Conservation (phyloP, 768 basidiomycete species). For the Lentinula aciculospora region DNA sequence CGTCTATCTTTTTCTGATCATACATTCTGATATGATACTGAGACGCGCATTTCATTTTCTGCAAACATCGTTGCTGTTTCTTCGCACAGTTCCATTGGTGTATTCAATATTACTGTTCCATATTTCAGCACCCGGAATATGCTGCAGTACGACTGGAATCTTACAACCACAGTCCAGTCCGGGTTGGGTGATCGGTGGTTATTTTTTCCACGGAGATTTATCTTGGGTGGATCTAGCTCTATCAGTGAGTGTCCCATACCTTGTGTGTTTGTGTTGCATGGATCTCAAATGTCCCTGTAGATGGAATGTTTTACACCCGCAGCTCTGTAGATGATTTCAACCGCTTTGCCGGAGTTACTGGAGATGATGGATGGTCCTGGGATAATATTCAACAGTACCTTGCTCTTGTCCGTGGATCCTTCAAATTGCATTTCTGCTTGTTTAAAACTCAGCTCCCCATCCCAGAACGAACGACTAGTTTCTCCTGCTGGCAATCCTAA, state of each 20-base stretch:
- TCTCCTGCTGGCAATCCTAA: slow-evolving; percentile 25
- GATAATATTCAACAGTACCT: slow-evolving; percentile 13
- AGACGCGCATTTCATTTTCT: too few relatives aligned
- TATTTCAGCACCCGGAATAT: background rate
- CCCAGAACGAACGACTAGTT: slow-evolving; percentile 22
- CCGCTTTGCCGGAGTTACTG: slow-evolving; percentile 12
- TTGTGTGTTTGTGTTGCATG: background rate
- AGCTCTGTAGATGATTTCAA: slow-evolving; percentile 17
- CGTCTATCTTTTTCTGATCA: background rate
- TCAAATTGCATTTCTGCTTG: background rate
- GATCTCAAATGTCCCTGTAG: slow-evolving; percentile 1
- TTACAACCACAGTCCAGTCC: slow-evolving; percentile 15
- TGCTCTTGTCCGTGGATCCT: slow-evolving; percentile 5
- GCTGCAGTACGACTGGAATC: slow-evolving; percentile 11
- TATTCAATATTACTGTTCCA: slow-evolving; percentile 5
- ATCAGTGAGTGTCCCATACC: slow-evolving; percentile 10
- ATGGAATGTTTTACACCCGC: slow-evolving; percentile 14
- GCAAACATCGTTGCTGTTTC: too few relatives aligned
- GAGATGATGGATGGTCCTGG: slow-evolving; percentile 21
- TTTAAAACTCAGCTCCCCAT: background rate
- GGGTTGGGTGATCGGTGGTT: slow-evolving; percentile 12
- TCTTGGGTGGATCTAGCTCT: slow-evolving; percentile 16
- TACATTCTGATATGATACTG: too few relatives aligned
- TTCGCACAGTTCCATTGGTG: background rate
- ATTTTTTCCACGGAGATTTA: slow-evolving; percentile 14